Evolutionary conservation across 495 filamentous ascomycete genomes (phyloP).

Genomic region (Tuber aestivum): DNA sequence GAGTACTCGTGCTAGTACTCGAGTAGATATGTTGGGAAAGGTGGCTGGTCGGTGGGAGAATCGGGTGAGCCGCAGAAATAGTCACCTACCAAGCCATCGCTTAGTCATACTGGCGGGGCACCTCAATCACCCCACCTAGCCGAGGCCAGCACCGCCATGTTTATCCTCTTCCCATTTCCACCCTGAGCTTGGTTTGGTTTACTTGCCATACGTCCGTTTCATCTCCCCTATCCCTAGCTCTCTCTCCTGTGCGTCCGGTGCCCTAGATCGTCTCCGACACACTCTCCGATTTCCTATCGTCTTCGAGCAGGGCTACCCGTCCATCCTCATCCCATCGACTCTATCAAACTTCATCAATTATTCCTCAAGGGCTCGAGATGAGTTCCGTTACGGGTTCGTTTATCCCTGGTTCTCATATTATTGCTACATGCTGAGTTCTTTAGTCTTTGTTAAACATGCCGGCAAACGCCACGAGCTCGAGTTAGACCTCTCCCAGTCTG

Average conservation of each 20-base stretch:
- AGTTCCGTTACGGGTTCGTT: neutral
- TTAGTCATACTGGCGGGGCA: neutral
- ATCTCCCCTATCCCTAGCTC: neutral
- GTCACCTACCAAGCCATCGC: neutral
- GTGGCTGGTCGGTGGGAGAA: neutral
- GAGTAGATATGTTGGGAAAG: neutral
- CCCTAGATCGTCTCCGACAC: neutral
- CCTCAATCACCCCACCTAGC: neutral
- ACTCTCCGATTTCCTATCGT: neutral
- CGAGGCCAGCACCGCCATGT: neutral
- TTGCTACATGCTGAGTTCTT: constrained; percentile 13
- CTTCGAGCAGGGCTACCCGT: neutral
- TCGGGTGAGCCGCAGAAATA: neutral
- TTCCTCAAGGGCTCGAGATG: neutral
- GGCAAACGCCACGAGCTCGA: constrained; percentile 93
- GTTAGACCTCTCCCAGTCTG: constrained; percentile 73
- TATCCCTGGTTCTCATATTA: constrained; percentile 9
- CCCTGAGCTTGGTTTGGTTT: neutral
- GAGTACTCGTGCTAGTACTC: too few relatives aligned
- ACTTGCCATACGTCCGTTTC: neutral
- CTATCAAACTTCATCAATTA: neutral
- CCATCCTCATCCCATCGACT: neutral
- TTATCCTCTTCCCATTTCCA: neutral
- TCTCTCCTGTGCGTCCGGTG: neutral
- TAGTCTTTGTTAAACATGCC: constrained; percentile 89